Percentiles rank a stretch among this genome's conserved stretches.
Conservation (phyloP, 1,139 yeast species). For the Ogataea hybrid region DNA sequence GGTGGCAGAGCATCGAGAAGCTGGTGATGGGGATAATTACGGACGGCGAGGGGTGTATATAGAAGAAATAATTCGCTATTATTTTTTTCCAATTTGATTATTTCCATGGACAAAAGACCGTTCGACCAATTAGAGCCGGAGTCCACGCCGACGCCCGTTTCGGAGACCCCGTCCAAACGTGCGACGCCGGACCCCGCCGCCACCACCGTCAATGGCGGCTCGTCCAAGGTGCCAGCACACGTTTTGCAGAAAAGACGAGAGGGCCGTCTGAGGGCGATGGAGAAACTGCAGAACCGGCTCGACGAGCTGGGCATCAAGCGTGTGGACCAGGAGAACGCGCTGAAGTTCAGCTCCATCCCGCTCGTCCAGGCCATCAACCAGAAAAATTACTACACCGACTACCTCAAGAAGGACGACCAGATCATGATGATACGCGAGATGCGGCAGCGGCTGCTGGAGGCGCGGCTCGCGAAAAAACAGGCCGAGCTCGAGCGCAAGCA, state of each 20-base stretch:
- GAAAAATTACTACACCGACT: constrained; percentile 91
- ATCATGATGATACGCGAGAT: constrained; percentile 50
- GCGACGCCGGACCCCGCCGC: constrained; percentile 21
- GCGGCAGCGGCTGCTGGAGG: constrained; percentile 36
- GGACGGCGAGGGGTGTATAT: constrained; percentile 27
- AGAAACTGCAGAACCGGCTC: constrained; percentile 67
- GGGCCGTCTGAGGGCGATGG: constrained; percentile 74
- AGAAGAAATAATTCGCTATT: neutral
- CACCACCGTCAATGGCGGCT: constrained; percentile 22
- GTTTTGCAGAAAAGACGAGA: constrained; percentile 68
- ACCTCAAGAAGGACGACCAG: constrained; percentile 87
- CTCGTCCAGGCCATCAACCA: constrained; percentile 80
- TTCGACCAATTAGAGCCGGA: constrained; percentile 15
- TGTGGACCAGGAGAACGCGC: constrained; percentile 60
- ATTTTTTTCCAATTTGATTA: neutral
- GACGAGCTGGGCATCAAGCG: constrained; percentile 76
- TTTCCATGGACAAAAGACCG: constrained; percentile 14
- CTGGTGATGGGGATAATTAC: constrained; percentile 28
- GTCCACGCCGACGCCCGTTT: constrained; percentile 14
- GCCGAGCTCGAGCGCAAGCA: too few species aligned
- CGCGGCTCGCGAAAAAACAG: constrained; percentile 31
- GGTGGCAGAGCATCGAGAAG: constrained; percentile 32
- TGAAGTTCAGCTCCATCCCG: constrained; percentile 64
- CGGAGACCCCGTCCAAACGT: constrained; percentile 22
- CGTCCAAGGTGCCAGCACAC: constrained; percentile 51